Percentiles rank a stretch among this genome's conserved stretches.
phyloP scores from a whole-genome alignment of 306 rosid genomes.

The Citrullus colocynthis region DNA sequence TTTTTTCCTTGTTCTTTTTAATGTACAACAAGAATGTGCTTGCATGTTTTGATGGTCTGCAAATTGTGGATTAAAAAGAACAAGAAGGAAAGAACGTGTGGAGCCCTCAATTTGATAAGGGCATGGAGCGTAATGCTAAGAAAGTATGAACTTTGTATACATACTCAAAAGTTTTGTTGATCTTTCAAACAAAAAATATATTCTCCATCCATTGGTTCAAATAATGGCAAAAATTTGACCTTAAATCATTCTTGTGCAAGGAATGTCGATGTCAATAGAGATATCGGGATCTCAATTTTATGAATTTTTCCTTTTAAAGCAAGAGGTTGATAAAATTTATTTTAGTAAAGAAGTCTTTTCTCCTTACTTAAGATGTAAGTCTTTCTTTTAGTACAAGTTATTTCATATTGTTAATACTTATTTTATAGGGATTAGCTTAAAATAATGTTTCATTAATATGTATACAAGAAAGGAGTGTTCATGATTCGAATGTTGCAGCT shows the following conservation, averaged over 20 bases:
- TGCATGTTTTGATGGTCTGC: slow-evolving; percentile 2
- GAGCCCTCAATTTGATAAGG: neutral
- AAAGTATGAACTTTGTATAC: neutral
- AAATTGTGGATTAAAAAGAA: neutral
- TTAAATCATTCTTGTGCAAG: neutral
- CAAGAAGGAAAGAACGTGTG: neutral
- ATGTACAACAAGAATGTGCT: slow-evolving; percentile 6
- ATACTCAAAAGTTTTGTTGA: neutral
- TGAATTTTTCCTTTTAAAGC: too few relatives aligned
- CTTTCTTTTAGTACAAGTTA: too few relatives aligned
- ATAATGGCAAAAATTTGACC: neutral
- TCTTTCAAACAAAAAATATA: neutral
- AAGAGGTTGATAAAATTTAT: too few relatives aligned
- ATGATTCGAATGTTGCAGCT: too few relatives aligned
- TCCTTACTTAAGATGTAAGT: too few relatives aligned
- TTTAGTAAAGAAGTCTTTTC: too few relatives aligned
- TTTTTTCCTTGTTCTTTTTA: neutral
- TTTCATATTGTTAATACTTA: too few relatives aligned
- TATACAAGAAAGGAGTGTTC: too few relatives aligned
- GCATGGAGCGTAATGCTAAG: neutral
- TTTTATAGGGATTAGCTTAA: too few relatives aligned
- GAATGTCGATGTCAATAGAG: too few relatives aligned
- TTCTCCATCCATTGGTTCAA: neutral
- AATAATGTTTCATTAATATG: too few relatives aligned
- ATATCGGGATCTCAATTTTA: too few relatives aligned